These are phyloP conservation scores for Hordeum pubiflorum DNA, from an alignment of 202 grass and related monocot genomes.

Conservation along the genomic window DNA sequence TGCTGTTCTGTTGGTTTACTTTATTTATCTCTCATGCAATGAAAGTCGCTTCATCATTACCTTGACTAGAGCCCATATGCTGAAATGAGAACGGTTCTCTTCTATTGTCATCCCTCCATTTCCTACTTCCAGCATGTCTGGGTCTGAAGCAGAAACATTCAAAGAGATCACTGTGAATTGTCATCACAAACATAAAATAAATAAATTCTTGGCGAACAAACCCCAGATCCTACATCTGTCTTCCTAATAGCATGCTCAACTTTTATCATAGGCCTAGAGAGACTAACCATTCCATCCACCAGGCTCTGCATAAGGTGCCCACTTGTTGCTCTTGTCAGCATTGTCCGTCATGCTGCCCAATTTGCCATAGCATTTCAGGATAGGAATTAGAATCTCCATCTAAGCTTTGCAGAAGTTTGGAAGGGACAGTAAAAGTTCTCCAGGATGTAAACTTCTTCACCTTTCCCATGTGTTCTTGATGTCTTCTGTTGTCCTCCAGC, in stretches of 20 bases:
- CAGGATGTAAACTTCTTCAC: constrained; percentile 10
- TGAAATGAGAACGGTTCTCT: constrained; percentile 57
- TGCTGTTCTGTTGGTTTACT: not conserved
- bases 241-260: not conserved
- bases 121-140: constrained; percentile 65
- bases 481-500: constrained; percentile 58
- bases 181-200: not conserved
- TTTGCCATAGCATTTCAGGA: not conserved
- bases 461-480: constrained; percentile 49
- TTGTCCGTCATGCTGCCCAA: constrained; percentile 28
- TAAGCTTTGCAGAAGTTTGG: not conserved
- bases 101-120: constrained; percentile 54
- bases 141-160: constrained; percentile 36
- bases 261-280: not conserved
- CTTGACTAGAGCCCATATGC: constrained; percentile 59
- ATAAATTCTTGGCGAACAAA: not conserved
- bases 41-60: constrained; percentile 14
- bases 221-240: not conserved
- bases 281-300: constrained; percentile 52
- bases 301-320: constrained; percentile 47
- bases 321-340: constrained; percentile 40
- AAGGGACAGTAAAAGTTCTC: not conserved
- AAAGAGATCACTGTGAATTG: not conserved
- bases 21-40: not conserved
- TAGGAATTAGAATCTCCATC: not conserved